Base-by-base conservation (phyloP, 2,329 filamentous ascomycete species). In the Aspergillus versicolor region DNA sequence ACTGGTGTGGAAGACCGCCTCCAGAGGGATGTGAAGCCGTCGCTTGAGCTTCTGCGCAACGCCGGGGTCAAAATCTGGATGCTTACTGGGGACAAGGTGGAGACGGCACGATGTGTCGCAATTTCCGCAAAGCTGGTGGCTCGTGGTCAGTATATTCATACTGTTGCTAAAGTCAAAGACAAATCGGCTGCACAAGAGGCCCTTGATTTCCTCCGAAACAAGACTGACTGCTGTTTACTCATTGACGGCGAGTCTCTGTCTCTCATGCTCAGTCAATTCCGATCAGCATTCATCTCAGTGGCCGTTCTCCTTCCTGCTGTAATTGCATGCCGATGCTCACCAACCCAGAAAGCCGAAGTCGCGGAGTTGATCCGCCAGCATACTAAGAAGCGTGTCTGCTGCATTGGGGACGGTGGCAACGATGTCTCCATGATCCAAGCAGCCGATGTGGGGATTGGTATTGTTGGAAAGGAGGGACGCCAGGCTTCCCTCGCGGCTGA, bases 11-110 rank as follows among this genome's bases (percentile, higher is more conserved):
- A 99, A 74, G 94, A 99, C 75, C 96, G 96, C 71, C 84, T 99
- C 12, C 94, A 99, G 72, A 88, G 88, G 61, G 92, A 97, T 68
- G 94, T 99, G 69, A 99, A 97, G 73, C 90, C 93, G 1, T 96
- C 92, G 0, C 82, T 99, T 5, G 95, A 99, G 74, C 84, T 99
- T 5, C 84, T 99, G 52, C 90, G 94, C 63, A 99, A 99, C 67
- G 94, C 94, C 0, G 94, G 94, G 24, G 94, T 99, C 77, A 97
- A 97, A 75, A 97, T 99, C 50, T 99, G 94, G 94, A 99, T 99
- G 94, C 81, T 99, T 71, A 99, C 94, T 0, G 94, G 94, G 46
- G 94, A 99, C 81, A 99, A 99, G 76, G 91, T 99, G 3, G 94
- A 99, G 76, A 99, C 94, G 13, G 94, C 94, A 15, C 88, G 94